Evolutionary conservation across 164 flowering plant genomes (phyloP).

Genomic region (Piper longum): DNA sequence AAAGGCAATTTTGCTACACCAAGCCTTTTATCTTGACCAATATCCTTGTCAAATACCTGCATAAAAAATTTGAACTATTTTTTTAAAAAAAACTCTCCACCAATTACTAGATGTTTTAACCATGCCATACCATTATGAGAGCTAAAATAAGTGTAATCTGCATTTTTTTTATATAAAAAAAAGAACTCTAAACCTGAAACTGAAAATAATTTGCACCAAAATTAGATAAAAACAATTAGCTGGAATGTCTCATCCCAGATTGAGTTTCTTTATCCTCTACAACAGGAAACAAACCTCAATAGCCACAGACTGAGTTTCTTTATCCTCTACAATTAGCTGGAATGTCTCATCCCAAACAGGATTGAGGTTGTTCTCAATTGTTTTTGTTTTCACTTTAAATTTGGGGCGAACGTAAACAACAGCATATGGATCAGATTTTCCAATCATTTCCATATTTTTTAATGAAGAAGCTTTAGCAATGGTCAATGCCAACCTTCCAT

Average conservation of each 20-base stretch:
- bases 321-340: constrained; percentile 89
- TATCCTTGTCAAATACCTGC: constrained; percentile 84
- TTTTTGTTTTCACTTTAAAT: constrained; percentile 71
- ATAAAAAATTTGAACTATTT: background rate
- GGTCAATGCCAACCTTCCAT: constrained; percentile 58
- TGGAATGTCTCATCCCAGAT: too few species aligned
- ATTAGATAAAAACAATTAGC: too few species aligned
- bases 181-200: too few species aligned
- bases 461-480: constrained; percentile 62
- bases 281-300: constrained; percentile 48
- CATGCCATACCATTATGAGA: too few species aligned
- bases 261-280: too few species aligned
- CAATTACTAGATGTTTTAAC: too few species aligned
- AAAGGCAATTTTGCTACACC: constrained; percentile 72
- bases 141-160: too few species aligned
- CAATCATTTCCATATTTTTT: constrained; percentile 96
- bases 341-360: constrained; percentile 88
- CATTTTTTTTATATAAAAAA: too few species aligned
- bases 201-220: too few species aligned
- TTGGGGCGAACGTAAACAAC: constrained; percentile 67
- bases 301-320: constrained; percentile 76
- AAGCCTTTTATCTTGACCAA: constrained; percentile 77
- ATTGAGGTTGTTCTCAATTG: constrained; percentile 71
- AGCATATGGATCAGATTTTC: constrained; percentile 95
- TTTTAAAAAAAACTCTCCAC: too few species aligned